Base-by-base conservation (phyloP, 2,329 filamentous ascomycete genomes). In the Aspergillus pseudoterreus region DNA sequence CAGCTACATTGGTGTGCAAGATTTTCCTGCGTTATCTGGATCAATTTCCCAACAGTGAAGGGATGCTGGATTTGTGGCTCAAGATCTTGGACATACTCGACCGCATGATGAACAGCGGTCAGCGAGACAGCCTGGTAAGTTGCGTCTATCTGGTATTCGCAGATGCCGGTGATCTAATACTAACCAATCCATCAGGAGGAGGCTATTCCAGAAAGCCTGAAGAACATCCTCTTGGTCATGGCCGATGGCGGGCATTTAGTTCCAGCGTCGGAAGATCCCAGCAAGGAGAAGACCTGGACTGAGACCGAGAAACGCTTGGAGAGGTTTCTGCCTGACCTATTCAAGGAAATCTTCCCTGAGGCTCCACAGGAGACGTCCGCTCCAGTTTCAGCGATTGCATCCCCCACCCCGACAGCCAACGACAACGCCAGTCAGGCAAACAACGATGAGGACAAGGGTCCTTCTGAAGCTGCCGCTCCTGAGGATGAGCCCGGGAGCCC, bases 141-240 rank as follows among this genome's bases (percentile, higher is more conserved):
- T 41, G 46, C 39, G 12, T 38, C 10, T 32, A 6, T 15, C 8
- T 38, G 5, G 35, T 38, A 15, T 10, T 38, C 35, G 14, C 11
- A 11, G 2, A 15, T 38, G 12, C 6, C 11, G 5, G 14, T 38
- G 6, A 11, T 38, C 4, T 11, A 38, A n/a, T 38, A n/a, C 35
- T 38, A 30, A 30, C 8, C 27, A 30, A 30, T 30, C 27, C 12
- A 6, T 21, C 43, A 95, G 85, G 91, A 95, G 72, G 94, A 99
- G 76, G 92, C 94, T 11, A 91, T 97, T 2, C 88, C 90, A 0
- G 94, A 99, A 71, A 94, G 90, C 58, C 76, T 99, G 52, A 99
- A 99, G 74, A 99, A 99, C 59, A 91, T 97, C 47, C 77, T 97
- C 21, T 79, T 99, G 9, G 94, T 99, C 63, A 96, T 99, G 91